Conservation (phyloP, 257 asterid genomes). For the Cinchona pubescens region DNA sequence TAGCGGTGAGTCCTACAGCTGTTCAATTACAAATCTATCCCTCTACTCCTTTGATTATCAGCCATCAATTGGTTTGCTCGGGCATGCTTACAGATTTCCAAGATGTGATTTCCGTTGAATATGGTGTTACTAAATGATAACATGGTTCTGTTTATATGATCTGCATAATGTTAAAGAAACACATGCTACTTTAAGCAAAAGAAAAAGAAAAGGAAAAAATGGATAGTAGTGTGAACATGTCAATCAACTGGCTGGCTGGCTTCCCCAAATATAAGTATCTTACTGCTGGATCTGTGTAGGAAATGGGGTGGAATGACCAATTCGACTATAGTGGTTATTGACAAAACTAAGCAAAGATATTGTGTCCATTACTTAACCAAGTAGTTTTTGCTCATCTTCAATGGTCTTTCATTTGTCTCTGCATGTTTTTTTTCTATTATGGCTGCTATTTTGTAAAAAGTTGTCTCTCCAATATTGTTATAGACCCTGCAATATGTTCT, state of each 20-base stretch:
- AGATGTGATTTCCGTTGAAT: background rate
- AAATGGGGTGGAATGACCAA: background rate
- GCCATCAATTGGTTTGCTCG: too few species aligned
- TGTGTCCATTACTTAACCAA: background rate
- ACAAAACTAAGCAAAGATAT: background rate
- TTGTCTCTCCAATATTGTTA: slow-evolving; percentile 14
- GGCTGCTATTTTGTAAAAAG: background rate
- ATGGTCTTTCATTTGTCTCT: background rate
- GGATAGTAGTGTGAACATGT: background rate
- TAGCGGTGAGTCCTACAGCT: slow-evolving; percentile 94
- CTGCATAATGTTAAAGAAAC: too few species aligned
- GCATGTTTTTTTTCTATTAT: too few species aligned
- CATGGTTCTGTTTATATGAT: background rate
- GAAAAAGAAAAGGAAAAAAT: background rate
- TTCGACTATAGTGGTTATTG: background rate
- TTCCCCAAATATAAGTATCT: background rate
- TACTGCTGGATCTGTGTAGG: background rate
- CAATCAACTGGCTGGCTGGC: background rate
- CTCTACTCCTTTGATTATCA: too few species aligned
- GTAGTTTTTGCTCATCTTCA: background rate
- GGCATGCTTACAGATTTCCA: background rate
- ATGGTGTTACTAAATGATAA: background rate
- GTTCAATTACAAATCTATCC: too few species aligned
- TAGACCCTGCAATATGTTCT: slow-evolving; percentile 96
- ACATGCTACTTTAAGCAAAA: too few species aligned